Evolutionary conservation across 1,284 basidiomycete species (phyloP).

Genomic region (Ceratobasidium sp.): DNA sequence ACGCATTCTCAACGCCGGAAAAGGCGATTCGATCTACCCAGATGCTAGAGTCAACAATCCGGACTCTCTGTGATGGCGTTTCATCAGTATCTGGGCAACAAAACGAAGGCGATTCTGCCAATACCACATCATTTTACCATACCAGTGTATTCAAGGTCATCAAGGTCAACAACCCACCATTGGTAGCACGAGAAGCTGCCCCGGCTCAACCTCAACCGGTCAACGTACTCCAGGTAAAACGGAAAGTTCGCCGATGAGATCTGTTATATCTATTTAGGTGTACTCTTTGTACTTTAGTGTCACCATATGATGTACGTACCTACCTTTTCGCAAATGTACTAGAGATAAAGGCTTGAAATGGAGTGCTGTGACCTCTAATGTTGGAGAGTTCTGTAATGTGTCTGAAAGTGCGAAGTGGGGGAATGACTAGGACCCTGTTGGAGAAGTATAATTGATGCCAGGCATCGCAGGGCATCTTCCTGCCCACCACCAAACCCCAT

Average conservation of each 20-base stretch:
- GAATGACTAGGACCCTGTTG: conserved; percentile 22
- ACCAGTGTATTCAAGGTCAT: conserved; percentile 7
- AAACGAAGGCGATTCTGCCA: not conserved
- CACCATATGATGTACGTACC: not conserved
- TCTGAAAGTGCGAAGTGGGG: too few species aligned
- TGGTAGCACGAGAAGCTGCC: conserved; percentile 16
- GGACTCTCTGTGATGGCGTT: conserved; percentile 60
- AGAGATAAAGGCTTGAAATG: not conserved
- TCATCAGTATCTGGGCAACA: not conserved
- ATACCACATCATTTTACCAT: conserved; percentile 27
- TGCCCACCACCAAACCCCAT: conserved; percentile 6
- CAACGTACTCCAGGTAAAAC: conserved; percentile 35
- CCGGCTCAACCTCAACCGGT: conserved; percentile 18
- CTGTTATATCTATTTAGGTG: not conserved
- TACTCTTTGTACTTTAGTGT: not conserved
- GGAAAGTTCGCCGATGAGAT: conserved; percentile 28
- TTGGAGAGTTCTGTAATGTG: not conserved
- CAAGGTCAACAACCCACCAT: conserved; percentile 24
- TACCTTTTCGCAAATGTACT: not conserved
- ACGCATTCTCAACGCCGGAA: conserved; percentile 80
- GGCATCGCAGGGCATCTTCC: conserved; percentile 14
- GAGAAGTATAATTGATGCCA: conserved; percentile 38
- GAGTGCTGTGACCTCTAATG: too few species aligned
- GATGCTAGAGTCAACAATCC: conserved; percentile 74
- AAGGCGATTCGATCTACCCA: conserved; percentile 76